phyloP scores from a whole-genome alignment of 2,329 filamentous ascomycete species.

The Coleophoma eucalyptorum region DNA sequence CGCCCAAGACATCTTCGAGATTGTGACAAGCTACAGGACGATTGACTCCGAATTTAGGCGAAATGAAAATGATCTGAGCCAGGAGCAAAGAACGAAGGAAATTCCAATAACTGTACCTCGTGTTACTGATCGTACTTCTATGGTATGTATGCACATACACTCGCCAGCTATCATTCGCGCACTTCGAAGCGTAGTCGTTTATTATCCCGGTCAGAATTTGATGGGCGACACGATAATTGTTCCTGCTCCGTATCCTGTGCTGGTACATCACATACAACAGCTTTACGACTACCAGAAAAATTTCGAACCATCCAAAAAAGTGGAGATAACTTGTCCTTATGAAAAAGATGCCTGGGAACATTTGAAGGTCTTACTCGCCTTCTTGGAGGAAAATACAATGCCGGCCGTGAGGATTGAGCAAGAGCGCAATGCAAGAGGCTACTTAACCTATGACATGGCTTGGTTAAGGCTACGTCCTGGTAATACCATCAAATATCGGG shows the following conservation, averaged over 20 bases:
- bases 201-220: neutral
- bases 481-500: neutral
- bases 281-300: neutral
- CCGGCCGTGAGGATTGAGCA: conserved; percentile 1
- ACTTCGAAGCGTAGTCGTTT: neutral
- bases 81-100: neutral
- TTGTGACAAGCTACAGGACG: neutral
- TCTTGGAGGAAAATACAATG: neutral
- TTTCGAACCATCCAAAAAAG: neutral
- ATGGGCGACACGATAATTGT: neutral
- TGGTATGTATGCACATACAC: neutral
- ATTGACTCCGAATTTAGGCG: neutral
- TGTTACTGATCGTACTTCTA: neutral
- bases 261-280: neutral
- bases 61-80: neutral
- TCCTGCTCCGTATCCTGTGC: neutral
- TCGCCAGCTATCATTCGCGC: conserved; percentile 1
- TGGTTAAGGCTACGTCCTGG: conserved; percentile 4
- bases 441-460: conserved; percentile 1
- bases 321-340: neutral
- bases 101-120: too few species aligned
- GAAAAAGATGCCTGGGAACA: neutral
- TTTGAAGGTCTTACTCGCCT: neutral
- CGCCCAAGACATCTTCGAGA: neutral
- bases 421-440: conserved; percentile 1